A percentile compares a stretch with the other conserved stretches of the same genome.
phyloP scores from a whole-genome alignment of 495 filamentous ascomycete genomes.

The Aspergillus mulundensis region DNA sequence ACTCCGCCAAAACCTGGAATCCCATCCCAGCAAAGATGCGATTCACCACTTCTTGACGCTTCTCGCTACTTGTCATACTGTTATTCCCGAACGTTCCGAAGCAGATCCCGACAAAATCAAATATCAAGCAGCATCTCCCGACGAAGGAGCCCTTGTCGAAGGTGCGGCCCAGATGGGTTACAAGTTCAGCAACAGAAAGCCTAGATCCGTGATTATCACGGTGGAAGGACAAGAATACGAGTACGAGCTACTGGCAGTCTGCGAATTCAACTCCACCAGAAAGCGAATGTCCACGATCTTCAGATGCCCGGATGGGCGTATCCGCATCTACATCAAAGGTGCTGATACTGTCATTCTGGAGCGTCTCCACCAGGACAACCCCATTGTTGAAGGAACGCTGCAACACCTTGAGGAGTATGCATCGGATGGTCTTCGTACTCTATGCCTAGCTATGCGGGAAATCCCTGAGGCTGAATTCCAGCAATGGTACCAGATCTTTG shows the following conservation, averaged over 20 bases:
- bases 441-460: slow-evolving; percentile 94
- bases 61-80: slow-evolving; percentile 90
- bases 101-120: slow-evolving; percentile 78
- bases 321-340: slow-evolving; percentile 91
- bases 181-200: slow-evolving; percentile 84
- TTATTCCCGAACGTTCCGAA: slow-evolving; percentile 84
- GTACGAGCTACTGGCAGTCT: slow-evolving; percentile 91
- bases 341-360: slow-evolving; percentile 97
- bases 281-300: slow-evolving; percentile 98
- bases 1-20: slow-evolving; percentile 68
- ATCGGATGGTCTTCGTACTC: slow-evolving; percentile 88
- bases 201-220: slow-evolving; percentile 75
- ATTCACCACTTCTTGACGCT: slow-evolving; percentile 91
- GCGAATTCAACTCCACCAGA: slow-evolving; percentile 97
- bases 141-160: slow-evolving; percentile 94
- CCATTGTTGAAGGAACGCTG: slow-evolving; percentile 79
- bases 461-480: slow-evolving; percentile 85
- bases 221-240: slow-evolving; percentile 67
- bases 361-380: slow-evolving; percentile 72
- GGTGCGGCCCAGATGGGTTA: slow-evolving; percentile 85
- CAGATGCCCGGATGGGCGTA: slow-evolving; percentile 92
- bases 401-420: slow-evolving; percentile 98
- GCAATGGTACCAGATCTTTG: slow-evolving; percentile 83
- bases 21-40: slow-evolving; percentile 58
- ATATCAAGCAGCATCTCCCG: slow-evolving; percentile 96